Base-by-base conservation (phyloP, 208 protist genomes). In the Wallacemonas collosoma region DNA sequence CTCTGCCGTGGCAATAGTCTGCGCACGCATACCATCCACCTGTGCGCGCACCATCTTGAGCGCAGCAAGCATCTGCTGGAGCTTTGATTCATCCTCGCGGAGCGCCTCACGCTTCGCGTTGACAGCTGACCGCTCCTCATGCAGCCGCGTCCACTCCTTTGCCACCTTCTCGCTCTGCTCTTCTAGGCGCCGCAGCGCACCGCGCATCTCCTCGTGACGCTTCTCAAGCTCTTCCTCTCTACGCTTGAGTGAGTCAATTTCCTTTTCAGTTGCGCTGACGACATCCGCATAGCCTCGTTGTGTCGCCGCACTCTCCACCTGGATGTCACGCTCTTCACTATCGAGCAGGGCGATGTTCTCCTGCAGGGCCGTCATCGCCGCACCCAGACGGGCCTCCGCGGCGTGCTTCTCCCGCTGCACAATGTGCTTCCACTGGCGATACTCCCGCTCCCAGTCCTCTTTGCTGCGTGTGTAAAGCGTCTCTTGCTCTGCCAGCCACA, bases 401-500 rank as follows among this genome's bases (percentile, higher is more conserved):
- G 70, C 63, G 36, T 64, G 72, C 41, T 83, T 82, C 70, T 95
- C 86, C 15, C 80, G 71, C 69, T 91, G 75, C 45, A 90, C 87
- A 47, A 86, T 73, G 40, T 85, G 80, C 68, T 79, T 75, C 90
- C 90, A 95, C 7, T 81, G 84, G 11, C 82, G 75, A 72, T 93
- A 88, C 73, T 93, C 86, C 9, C 88, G 81, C 65, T 88, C 81
- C 90, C 90, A 95, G 61, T 86, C 85, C 2, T 75, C 77, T 7
- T 77, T 71, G 50, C 58, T 84, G 15, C 77, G 72, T 8, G 62
- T 15, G 79, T 88, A 79, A 14, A 60, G 64, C 1, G 81, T 60
- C 77, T 93, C 82, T 63, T 91, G 85, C 74, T 95, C 79, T 1
- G 77, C 67, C 8, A 93, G 66, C 90, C 90, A 95, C 9, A 73